These are phyloP conservation scores for Pythium dissotocum DNA, from an alignment of 352 stramenopile species.

Conservation along the genomic window DNA sequence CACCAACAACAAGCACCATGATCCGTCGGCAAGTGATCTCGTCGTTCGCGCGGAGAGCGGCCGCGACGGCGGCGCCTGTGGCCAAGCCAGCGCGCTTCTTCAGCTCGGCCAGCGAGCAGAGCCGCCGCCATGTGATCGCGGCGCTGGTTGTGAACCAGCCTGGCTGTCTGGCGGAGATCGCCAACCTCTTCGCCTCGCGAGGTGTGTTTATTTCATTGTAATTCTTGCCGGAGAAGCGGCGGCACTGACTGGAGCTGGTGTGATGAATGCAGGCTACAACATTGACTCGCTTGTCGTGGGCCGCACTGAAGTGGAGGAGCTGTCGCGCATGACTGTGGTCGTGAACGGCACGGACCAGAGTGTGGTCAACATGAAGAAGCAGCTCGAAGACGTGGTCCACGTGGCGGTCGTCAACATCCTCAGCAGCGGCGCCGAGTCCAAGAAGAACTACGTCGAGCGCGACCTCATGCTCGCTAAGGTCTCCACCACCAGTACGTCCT, in stretches of 20 bases:
- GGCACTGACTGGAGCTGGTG: background rate
- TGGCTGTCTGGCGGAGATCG: conserved; percentile 83
- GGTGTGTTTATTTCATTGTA: conserved; percentile 34
- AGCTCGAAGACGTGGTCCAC: conserved; percentile 87
- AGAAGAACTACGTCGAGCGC: conserved; percentile 87
- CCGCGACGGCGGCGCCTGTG: background rate
- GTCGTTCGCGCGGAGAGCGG: conserved; percentile 22
- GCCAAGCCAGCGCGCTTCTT: conserved; percentile 32
- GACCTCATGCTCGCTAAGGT: conserved; percentile 88
- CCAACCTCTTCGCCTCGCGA: conserved; percentile 80
- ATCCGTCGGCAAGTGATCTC: conserved; percentile 27
- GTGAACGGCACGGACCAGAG: conserved; percentile 81
- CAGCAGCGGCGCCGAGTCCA: conserved; percentile 53
- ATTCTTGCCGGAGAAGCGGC: background rate
- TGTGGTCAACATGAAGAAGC: conserved; percentile 88
- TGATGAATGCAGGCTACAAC: conserved; percentile 65
- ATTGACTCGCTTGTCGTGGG: conserved; percentile 88
- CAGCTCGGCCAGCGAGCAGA: conserved; percentile 39
- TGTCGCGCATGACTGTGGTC: conserved; percentile 86
- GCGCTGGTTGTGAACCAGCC: conserved; percentile 85
- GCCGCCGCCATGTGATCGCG: conserved; percentile 78
- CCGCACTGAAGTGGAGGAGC: conserved; percentile 81
- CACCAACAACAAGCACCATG: conserved; percentile 16
- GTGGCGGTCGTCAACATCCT: conserved; percentile 87
- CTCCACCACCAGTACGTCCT: conserved; percentile 65